Percentiles rank a stretch among this genome's conserved stretches.
Conservation (phyloP, 768 basidiomycete species). For the Suillus americanus region DNA sequence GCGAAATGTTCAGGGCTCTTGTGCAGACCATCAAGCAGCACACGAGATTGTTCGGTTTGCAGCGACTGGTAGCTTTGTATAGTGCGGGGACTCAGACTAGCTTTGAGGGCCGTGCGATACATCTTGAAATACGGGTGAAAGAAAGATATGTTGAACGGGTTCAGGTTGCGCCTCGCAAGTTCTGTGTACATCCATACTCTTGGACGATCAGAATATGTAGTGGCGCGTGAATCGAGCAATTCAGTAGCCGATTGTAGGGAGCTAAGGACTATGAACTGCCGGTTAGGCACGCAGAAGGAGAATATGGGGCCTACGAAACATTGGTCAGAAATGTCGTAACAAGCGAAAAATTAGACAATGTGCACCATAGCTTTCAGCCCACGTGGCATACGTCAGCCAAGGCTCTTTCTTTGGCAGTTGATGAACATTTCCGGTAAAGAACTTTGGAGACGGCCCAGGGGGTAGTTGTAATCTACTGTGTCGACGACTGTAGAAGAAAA, state of each 20-base stretch:
- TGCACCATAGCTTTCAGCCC: background rate
- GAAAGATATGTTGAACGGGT: background rate
- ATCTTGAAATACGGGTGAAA: slow-evolving; percentile 1
- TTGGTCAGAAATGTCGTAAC: background rate
- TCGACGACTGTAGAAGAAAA: background rate
- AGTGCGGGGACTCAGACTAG: background rate
- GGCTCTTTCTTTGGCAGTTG: background rate
- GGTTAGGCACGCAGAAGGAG: background rate
- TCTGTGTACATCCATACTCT: background rate
- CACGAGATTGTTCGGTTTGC: background rate
- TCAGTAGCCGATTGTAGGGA: background rate
- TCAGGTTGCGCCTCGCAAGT: background rate
- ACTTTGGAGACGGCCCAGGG: background rate
- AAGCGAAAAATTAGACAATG: background rate
- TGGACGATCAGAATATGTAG: slow-evolving; percentile 3
- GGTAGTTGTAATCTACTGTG: background rate
- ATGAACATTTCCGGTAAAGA: background rate
- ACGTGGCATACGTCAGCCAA: background rate
- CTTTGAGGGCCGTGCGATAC: background rate
- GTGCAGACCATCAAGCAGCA: background rate
- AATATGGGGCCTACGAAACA: background rate
- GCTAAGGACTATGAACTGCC: background rate
- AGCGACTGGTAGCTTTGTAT: background rate
- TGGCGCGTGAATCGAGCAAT: background rate
- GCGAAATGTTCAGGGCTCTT: background rate